These are phyloP conservation scores for Stereocaulon alpinum DNA, from an alignment of 495 filamentous ascomycete species.

Conservation along the genomic window DNA sequence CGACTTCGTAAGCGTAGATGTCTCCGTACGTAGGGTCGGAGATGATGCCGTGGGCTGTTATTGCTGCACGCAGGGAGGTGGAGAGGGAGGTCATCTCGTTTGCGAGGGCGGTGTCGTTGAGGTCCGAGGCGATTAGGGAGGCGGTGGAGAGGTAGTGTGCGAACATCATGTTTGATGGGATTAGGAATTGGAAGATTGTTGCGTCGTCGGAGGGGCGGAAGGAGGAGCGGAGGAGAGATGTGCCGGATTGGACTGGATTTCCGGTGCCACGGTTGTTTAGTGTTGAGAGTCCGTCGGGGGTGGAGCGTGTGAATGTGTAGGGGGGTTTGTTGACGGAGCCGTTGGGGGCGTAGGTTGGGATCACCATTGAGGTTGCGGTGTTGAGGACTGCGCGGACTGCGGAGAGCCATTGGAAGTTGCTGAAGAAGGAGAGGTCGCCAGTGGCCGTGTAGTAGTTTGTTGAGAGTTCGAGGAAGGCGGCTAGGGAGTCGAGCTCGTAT, in stretches of 20 bases:
- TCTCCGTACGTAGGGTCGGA: constrained; percentile 31
- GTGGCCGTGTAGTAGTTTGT: constrained; percentile 46
- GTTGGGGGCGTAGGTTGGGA: constrained; percentile 45
- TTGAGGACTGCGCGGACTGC: constrained; percentile 44
- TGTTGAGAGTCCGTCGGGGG: constrained; percentile 45
- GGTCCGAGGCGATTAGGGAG: constrained; percentile 40
- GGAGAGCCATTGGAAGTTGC: constrained; percentile 46
- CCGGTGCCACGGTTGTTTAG: constrained; percentile 49
- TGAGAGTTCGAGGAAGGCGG: constrained; percentile 52
- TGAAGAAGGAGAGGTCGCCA: constrained; percentile 45
- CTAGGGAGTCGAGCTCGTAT: constrained; percentile 56
- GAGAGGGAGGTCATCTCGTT: constrained; percentile 40
- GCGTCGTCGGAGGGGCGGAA: constrained; percentile 56
- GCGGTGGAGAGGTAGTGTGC: constrained; percentile 45
- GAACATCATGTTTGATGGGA: constrained; percentile 61
- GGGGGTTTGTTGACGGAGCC: constrained; percentile 41
- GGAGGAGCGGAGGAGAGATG: constrained; percentile 48
- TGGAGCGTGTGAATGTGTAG: constrained; percentile 48
- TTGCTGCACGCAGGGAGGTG: constrained; percentile 35
- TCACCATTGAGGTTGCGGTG: constrained; percentile 45
- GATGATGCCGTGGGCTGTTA: constrained; percentile 42
- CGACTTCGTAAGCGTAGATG: constrained; percentile 49
- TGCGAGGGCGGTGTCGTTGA: constrained; percentile 36
- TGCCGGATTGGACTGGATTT: constrained; percentile 43
- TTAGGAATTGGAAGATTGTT: constrained; percentile 45